Evolutionary conservation across 163 green algal genomes (phyloP).

Genomic region (Chloromonas sp.): DNA sequence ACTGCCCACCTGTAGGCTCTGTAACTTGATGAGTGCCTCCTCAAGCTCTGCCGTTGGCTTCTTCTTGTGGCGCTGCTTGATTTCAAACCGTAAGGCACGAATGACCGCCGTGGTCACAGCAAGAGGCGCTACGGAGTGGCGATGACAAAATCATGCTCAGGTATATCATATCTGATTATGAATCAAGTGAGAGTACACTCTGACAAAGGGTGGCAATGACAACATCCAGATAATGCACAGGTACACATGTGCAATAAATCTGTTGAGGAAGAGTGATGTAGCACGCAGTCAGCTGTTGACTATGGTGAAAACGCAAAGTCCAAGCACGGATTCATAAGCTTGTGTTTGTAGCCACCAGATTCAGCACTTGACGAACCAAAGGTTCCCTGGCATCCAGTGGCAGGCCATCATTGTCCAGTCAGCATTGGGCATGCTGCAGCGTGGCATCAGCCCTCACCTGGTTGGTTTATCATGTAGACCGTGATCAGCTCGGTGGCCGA

Average conservation of each 20-base stretch:
- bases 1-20: constrained; percentile 3
- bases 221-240: too few species aligned
- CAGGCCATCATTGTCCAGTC: too few species aligned
- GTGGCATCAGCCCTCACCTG: background rate
- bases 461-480: background rate
- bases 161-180: too few species aligned
- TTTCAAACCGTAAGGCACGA: background rate
- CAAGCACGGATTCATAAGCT: too few species aligned
- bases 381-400: too few species aligned
- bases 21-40: background rate
- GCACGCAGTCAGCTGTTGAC: too few species aligned
- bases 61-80: background rate
- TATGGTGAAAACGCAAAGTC: too few species aligned
- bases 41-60: constrained; percentile 3
- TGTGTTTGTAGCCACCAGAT: too few species aligned
- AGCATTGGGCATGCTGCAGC: background rate
- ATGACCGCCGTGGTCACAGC: background rate
- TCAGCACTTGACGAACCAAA: too few species aligned
- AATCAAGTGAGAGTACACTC: too few species aligned
- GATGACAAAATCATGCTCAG: background rate
- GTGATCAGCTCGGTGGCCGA: background rate
- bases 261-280: too few species aligned
- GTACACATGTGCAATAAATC: background rate
- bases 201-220: too few species aligned
- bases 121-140: background rate